Evolutionary conservation across 805 yeast species (phyloP).

Genomic region (Kluyveromyces siamensis): DNA sequence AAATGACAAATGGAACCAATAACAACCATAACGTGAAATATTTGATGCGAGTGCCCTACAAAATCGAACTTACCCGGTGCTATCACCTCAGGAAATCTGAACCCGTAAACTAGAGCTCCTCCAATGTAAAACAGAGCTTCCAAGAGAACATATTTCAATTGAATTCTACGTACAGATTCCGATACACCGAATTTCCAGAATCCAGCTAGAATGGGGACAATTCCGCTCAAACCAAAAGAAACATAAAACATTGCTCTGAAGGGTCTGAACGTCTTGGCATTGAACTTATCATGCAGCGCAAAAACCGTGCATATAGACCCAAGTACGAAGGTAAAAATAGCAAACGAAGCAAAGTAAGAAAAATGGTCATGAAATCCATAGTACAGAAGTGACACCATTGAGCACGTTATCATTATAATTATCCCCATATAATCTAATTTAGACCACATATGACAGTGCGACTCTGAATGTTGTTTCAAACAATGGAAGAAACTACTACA

Average conservation of each 20-base stretch:
- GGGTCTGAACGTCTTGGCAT: constrained; percentile 59
- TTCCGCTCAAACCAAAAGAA: constrained; percentile 66
- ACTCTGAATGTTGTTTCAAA: constrained; percentile 55
- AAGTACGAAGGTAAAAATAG: constrained; percentile 38
- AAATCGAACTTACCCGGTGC: constrained; percentile 57
- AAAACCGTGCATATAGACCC: constrained; percentile 56
- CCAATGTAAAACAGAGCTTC: constrained; percentile 68
- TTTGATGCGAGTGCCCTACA: constrained; percentile 75
- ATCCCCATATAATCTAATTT: constrained; percentile 72
- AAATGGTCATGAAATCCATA: constrained; percentile 35
- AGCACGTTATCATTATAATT: constrained; percentile 55
- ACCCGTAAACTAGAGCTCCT: constrained; percentile 76
- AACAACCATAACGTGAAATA: constrained; percentile 72
- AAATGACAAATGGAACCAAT: constrained; percentile 71
- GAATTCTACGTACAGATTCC: constrained; percentile 44
- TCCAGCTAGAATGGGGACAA: constrained; percentile 59
- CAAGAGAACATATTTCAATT: constrained; percentile 48
- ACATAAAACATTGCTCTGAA: constrained; percentile 72
- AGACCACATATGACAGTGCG: constrained; percentile 48
- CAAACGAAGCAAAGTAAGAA: constrained; percentile 20
- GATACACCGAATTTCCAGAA: constrained; percentile 38
- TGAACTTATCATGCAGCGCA: constrained; percentile 58
- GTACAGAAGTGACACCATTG: constrained; percentile 43
- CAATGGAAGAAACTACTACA: constrained; percentile 62
- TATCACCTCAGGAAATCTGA: constrained; percentile 62